A percentile compares a stretch with the other conserved stretches of the same genome.
Evolutionary conservation across 2,329 filamentous ascomycete genomes (phyloP).

Genomic region (Colletotrichum eremochloae): DNA sequence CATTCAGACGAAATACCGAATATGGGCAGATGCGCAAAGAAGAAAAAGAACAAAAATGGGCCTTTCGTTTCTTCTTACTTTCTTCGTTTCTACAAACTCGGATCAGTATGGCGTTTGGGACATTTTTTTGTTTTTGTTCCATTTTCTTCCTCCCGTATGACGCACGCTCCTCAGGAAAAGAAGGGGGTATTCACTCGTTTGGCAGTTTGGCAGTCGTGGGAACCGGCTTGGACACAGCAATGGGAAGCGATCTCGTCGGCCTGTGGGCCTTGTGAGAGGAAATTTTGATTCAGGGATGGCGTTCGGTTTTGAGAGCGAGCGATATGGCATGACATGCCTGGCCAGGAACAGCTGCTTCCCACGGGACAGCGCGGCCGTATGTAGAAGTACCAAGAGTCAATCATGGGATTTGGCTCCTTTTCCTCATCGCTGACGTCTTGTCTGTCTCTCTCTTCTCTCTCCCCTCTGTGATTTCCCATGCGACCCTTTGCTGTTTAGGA

Average conservation of each 20-base stretch:
- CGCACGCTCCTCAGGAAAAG: slow-evolving; percentile 23
- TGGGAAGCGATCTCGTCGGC: slow-evolving; percentile 21
- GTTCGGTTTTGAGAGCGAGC: slow-evolving; percentile 32
- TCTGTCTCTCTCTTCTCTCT: background rate
- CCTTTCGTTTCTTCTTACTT: slow-evolving; percentile 10
- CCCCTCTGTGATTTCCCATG: background rate
- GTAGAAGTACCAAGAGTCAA: slow-evolving; percentile 38
- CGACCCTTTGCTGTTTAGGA: background rate
- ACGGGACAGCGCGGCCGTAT: slow-evolving; percentile 36
- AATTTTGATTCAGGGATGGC: slow-evolving; percentile 29
- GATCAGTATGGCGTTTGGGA: slow-evolving; percentile 33
- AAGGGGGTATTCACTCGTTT: slow-evolving; percentile 34
- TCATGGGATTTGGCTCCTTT: slow-evolving; percentile 30
- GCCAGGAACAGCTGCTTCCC: slow-evolving; percentile 35
- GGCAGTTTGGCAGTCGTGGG: slow-evolving; percentile 32
- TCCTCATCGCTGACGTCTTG: slow-evolving; percentile 1
- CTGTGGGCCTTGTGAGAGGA: slow-evolving; percentile 17
- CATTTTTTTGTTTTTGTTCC: slow-evolving; percentile 1
- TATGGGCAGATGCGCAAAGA: slow-evolving; percentile 38
- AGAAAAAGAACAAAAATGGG: slow-evolving; percentile 20
- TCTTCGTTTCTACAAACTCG: slow-evolving; percentile 10
- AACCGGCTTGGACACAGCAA: slow-evolving; percentile 34
- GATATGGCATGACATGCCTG: slow-evolving; percentile 31
- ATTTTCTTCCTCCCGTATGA: slow-evolving; percentile 19
- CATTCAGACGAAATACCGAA: slow-evolving; percentile 34